These are phyloP conservation scores for Aspergillus ustus DNA, from an alignment of 2,329 filamentous ascomycete genomes.

Conservation along the genomic window DNA sequence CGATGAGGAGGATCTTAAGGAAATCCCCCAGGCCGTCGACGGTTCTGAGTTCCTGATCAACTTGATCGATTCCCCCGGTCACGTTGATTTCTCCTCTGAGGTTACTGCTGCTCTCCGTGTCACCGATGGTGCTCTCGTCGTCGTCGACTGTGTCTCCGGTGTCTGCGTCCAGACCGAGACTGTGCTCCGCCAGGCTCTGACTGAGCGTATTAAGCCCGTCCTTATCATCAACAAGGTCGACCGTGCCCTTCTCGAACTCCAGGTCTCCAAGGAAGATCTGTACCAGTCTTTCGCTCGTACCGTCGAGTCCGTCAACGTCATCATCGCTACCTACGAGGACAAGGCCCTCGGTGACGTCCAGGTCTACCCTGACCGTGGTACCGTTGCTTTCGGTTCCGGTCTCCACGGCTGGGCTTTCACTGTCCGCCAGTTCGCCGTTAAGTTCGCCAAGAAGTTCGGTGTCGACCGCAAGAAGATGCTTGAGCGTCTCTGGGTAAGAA, in stretches of 20 bases:
- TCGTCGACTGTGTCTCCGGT: constrained; percentile 99
- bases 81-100: constrained; percentile 99
- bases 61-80: constrained; percentile 99
- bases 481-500: constrained; percentile 94
- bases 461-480: constrained; percentile 99
- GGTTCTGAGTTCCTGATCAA: constrained; percentile 99
- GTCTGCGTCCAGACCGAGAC: constrained; percentile 99
- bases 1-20: constrained; percentile 87
- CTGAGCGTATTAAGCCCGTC: constrained; percentile 99
- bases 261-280: constrained; percentile 97
- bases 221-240: constrained; percentile 99
- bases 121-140: constrained; percentile 98
- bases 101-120: constrained; percentile 99
- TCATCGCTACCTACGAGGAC: constrained; percentile 99
- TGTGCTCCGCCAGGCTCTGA: constrained; percentile 96
- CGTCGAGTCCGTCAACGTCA: constrained; percentile 99
- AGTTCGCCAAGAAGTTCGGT: constrained; percentile 99
- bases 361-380: constrained; percentile 97
- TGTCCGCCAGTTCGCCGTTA: constrained; percentile 91
- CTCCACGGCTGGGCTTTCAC: constrained; percentile 99
- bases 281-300: constrained; percentile 99
- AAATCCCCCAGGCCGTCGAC: constrained; percentile 84
- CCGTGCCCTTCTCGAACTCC: constrained; percentile 97
- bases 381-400: constrained; percentile 98
- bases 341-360: constrained; percentile 96